A percentile compares a stretch with the other conserved stretches of the same genome.
Evolutionary conservation across 257 asterid genomes (phyloP).

Genomic region (Rehmannia glutinosa): DNA sequence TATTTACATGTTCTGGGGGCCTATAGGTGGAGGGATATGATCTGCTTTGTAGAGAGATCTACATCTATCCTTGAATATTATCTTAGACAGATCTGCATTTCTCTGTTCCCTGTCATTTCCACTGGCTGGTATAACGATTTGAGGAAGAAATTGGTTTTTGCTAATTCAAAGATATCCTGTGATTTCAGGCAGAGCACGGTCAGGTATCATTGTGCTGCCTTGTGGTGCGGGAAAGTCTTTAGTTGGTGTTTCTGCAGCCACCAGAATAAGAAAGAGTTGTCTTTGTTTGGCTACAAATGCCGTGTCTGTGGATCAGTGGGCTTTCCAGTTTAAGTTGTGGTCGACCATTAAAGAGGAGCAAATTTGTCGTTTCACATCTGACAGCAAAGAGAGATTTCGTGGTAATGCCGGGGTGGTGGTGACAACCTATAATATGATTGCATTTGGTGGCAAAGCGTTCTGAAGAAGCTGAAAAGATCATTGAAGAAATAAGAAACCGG

Average conservation of each 20-base stretch:
- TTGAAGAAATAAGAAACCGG: conserved; percentile 92
- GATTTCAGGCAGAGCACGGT: conserved; percentile 89
- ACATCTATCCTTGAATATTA: too few relatives aligned
- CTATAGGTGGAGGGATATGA: too few relatives aligned
- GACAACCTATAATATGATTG: conserved; percentile 98
- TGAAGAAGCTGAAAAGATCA: conserved; percentile 98
- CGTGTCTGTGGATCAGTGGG: conserved; percentile 99
- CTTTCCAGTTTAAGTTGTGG: conserved; percentile 96
- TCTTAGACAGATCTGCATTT: too few relatives aligned
- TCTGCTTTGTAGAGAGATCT: too few relatives aligned
- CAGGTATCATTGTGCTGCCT: conserved; percentile 95
- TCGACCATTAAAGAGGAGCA: conserved; percentile 93
- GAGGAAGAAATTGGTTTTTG: too few relatives aligned
- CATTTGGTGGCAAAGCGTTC: conserved; percentile 98
- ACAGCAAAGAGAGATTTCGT: conserved; percentile 96
- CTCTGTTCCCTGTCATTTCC: too few relatives aligned
- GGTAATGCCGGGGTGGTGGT: conserved; percentile 99
- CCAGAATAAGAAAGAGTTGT: conserved; percentile 91
- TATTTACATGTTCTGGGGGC: too few relatives aligned
- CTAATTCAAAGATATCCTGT: too few relatives aligned
- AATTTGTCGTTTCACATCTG: conserved; percentile 96
- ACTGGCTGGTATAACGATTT: too few relatives aligned
- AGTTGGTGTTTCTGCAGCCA: conserved; percentile 98
- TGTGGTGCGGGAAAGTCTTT: conserved; percentile 99
- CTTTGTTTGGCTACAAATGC: conserved; percentile 99